A percentile compares a stretch with the other conserved stretches of the same genome.
These are phyloP conservation scores for Abrus pulchellus DNA, from an alignment of 306 rosid genomes.

Conservation along the genomic window DNA sequence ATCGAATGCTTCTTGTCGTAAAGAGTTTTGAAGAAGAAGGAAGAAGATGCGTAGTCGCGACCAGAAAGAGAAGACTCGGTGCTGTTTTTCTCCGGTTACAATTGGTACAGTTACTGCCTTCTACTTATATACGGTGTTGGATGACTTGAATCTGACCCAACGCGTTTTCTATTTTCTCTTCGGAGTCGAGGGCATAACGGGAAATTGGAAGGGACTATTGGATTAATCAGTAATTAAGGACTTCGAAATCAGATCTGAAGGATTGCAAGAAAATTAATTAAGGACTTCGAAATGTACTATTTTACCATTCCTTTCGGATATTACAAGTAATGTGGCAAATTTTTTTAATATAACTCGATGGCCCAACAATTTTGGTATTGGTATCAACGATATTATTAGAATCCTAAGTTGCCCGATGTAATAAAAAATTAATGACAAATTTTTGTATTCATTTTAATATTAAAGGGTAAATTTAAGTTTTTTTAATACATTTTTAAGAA, in stretches of 20 bases:
- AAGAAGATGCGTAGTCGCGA: conserved; percentile 16
- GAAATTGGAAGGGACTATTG: background rate
- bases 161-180: conserved; percentile 31
- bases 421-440: background rate
- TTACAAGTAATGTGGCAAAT: background rate
- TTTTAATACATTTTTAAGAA: too few relatives aligned
- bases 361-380: background rate
- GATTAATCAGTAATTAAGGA: background rate
- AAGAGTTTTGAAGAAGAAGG: background rate
- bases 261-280: background rate
- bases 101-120: conserved; percentile 45
- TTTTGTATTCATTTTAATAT: too few relatives aligned
- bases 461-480: too few relatives aligned
- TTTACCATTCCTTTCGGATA: background rate
- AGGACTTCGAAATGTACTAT: background rate
- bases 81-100: conserved; percentile 45
- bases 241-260: conserved; percentile 27
- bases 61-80: background rate
- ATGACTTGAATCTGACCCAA: conserved; percentile 27
- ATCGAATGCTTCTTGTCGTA: conserved; percentile 25
- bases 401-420: background rate
- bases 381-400: background rate
- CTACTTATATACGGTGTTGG: conserved; percentile 9
- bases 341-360: background rate
- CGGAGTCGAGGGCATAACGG: conserved; percentile 22